These are phyloP conservation scores for Suillus plorans DNA, from an alignment of 768 basidiomycete species.

Conservation along the genomic window DNA sequence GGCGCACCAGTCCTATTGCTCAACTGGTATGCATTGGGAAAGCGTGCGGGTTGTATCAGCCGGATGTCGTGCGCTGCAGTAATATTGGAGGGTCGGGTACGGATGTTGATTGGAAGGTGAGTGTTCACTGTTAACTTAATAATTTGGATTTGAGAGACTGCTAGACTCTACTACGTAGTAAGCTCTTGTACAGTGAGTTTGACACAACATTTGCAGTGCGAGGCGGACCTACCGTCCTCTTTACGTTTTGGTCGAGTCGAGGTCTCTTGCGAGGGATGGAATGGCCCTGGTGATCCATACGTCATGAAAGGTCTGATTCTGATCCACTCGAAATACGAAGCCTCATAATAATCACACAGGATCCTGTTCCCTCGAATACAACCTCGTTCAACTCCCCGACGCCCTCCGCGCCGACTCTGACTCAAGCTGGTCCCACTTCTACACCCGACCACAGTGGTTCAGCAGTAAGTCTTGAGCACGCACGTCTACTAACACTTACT, in stretches of 20 bases:
- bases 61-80: conserved; percentile 82
- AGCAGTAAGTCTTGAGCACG: conserved; percentile 17
- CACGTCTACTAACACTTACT: neutral
- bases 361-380: conserved; percentile 86
- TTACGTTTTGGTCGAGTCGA: conserved; percentile 83
- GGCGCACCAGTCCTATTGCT: conserved; percentile 66
- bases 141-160: neutral
- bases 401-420: conserved; percentile 24
- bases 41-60: conserved; percentile 73
- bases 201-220: conserved; percentile 54
- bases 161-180: neutral
- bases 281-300: conserved; percentile 73
- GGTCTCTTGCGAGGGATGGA: conserved; percentile 92
- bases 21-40: conserved; percentile 83
- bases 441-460: conserved; percentile 20
- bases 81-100: conserved; percentile 76
- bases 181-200: conserved; percentile 8
- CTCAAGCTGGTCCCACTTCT: conserved; percentile 10
- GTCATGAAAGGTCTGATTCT: conserved; percentile 72
- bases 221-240: conserved; percentile 83
- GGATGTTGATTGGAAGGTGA: conserved; percentile 90
- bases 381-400: conserved; percentile 66
- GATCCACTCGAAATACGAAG: neutral
- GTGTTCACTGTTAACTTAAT: conserved; percentile 15
- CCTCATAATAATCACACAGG: conserved; percentile 40